Base-by-base conservation (phyloP, 2,329 filamentous ascomycete genomes). In the Venturia effusa region DNA sequence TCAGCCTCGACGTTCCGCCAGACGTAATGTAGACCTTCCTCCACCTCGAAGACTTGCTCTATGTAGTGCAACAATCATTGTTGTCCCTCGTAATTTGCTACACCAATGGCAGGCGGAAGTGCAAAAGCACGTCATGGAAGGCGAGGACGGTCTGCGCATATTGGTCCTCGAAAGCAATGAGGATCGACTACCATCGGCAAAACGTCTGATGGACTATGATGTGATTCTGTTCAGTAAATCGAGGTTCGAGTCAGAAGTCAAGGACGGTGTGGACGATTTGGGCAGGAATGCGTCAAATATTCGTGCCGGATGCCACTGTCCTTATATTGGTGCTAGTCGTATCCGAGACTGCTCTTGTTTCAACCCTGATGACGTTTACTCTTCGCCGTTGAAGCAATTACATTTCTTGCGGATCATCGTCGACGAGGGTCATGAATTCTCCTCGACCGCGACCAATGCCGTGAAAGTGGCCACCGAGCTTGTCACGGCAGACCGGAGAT, bases 361-460 rank as follows among this genome's bases (percentile, higher is more conserved):
- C 4, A 71, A 57, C 2, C 68, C 71, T 1, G 72, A 77, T 5
- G 73, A 73, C 67, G 43, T 76, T 65, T 82, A 85, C 39, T 72
- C 81, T 11, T 89, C 85, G 1, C 83, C 88, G 0, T 74, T 97
- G 22, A 84, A 85, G 45, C 75, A 83, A 8, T 74, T 97, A 3
- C 91, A 90, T 68, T 96, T 93, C 82, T 87, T 96, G 69, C 83
- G 93, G 1, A 87, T 95, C 59, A 92, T 97, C 57, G 88, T 96
- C 22, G 93, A 97, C 67, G 93, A 97, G 79, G 93, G 93, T 0
- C 92, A 97, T 72, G 88, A 84, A 65, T 86, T 96, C 65, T 90
- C 90, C 0, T 88, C 89, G 43, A 83, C 83, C 0, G 81, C 75
- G 2, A 90, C 85, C 1, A 82, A 79, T 57, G 82, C 84, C 39